A percentile compares a stretch with the other conserved stretches of the same genome.
Evolutionary conservation across 2,329 filamentous ascomycete genomes (phyloP).

Genomic region (Ceratocystis eucalypticola): DNA sequence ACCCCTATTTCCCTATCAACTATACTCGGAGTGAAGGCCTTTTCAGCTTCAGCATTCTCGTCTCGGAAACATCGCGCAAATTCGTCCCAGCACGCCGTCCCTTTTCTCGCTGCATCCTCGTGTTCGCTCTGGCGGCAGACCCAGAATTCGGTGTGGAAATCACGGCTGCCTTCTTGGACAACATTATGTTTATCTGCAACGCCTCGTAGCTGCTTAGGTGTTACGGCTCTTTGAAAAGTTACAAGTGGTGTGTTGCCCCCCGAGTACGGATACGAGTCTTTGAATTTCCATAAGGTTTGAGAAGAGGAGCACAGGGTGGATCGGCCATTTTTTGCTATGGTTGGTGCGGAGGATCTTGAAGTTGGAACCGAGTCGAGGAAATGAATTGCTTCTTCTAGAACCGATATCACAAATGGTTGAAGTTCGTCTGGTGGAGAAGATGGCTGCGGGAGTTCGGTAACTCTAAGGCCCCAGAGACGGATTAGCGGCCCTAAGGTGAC

Average conservation of each 20-base stretch:
- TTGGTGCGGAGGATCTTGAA: constrained; percentile 18
- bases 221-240: constrained; percentile 38
- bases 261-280: constrained; percentile 35
- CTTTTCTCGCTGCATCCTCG: constrained; percentile 33
- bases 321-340: not conserved
- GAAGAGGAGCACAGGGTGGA: not conserved
- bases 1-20: constrained; percentile 25
- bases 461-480: constrained; percentile 40
- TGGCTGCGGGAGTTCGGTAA: constrained; percentile 34
- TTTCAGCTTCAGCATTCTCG: constrained; percentile 30
- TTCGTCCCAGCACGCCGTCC: constrained; percentile 50
- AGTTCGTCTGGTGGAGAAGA: constrained; percentile 32
- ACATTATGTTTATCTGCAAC: constrained; percentile 28
- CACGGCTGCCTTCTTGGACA: constrained; percentile 19
- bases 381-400: constrained; percentile 44
- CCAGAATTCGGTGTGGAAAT: constrained; percentile 42
- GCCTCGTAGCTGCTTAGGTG: constrained; percentile 31
- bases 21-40: constrained; percentile 30
- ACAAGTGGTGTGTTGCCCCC: constrained; percentile 40
- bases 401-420: constrained; percentile 35
- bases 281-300: constrained; percentile 34
- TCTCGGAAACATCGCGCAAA: constrained; percentile 47
- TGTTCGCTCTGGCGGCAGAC: constrained; percentile 50
- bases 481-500: constrained; percentile 34
- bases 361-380: constrained; percentile 45